Conservation (phyloP, 2,329 filamentous ascomycete species). For the Xylariaceae sp. region DNA sequence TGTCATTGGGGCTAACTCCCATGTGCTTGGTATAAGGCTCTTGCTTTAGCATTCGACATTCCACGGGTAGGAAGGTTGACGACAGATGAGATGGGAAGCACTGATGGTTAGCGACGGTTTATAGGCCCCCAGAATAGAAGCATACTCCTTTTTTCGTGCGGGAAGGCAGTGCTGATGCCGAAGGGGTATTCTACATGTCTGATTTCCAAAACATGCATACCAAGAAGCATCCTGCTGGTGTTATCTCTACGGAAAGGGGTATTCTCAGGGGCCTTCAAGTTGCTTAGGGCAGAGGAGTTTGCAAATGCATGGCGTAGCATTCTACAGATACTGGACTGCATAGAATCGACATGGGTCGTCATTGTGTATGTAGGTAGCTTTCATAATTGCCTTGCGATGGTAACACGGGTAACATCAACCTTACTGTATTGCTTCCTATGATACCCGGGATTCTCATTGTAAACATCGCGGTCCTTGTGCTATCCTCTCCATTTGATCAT, state of each 20-base stretch:
- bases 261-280: neutral
- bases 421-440: too few species aligned
- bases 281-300: neutral
- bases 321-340: neutral
- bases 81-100: neutral
- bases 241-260: slow-evolving; percentile 3
- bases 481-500: neutral
- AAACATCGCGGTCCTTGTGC: neutral
- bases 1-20: neutral
- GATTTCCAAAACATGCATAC: slow-evolving; percentile 8
- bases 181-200: slow-evolving; percentile 1
- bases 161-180: neutral
- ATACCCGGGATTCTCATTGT: neutral
- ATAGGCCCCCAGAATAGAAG: neutral
- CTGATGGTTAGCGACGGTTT: neutral
- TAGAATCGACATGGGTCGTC: neutral
- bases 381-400: too few species aligned
- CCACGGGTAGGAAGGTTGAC: neutral
- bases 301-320: neutral
- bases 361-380: too few species aligned
- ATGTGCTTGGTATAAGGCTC: slow-evolving; percentile 7
- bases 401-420: too few species aligned
- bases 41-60: neutral
- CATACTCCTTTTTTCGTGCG: neutral
- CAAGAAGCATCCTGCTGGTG: neutral